A percentile compares a stretch with the other conserved stretches of the same genome.
Conservation (phyloP, 2,329 filamentous ascomycete genomes). For the Calonectria fujianensis region DNA sequence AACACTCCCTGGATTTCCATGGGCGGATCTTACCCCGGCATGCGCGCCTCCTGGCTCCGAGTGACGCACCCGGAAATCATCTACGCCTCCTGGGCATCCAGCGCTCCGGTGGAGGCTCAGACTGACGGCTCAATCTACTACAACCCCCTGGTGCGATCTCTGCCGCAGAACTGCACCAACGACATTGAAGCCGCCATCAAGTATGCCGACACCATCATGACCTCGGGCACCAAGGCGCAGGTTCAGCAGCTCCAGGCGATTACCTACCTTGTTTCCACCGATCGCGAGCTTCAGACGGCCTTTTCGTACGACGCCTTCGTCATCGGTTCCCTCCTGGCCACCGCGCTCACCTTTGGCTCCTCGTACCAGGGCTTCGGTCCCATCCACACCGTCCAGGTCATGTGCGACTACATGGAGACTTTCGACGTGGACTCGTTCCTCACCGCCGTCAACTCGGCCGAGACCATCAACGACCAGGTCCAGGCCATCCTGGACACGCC, state of each 20-base stretch:
- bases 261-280: constrained; percentile 22
- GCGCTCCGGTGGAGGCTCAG: constrained; percentile 68
- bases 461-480: background rate
- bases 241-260: constrained; percentile 20
- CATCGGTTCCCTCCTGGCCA: constrained; percentile 23
- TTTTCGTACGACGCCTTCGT: constrained; percentile 16
- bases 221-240: constrained; percentile 13
- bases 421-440: constrained; percentile 30
- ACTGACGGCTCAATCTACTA: constrained; percentile 70
- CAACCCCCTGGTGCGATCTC: constrained; percentile 66
- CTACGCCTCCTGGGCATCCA: constrained; percentile 71
- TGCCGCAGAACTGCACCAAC: constrained; percentile 68
- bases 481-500: constrained; percentile 22
- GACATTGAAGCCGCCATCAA: constrained; percentile 67
- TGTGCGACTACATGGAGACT: constrained; percentile 39
- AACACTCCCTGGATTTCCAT: constrained; percentile 71
- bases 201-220: constrained; percentile 62
- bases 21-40: constrained; percentile 71
- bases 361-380: constrained; percentile 35
- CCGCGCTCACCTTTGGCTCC: constrained; percentile 33
- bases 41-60: constrained; percentile 68
- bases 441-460: background rate
- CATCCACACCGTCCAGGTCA: constrained; percentile 7
- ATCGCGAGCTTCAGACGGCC: background rate
- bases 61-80: constrained; percentile 68